Evolutionary conservation across 192 early-diverging fungal genomes (phyloP).

Genomic region (Backusella sp.): DNA sequence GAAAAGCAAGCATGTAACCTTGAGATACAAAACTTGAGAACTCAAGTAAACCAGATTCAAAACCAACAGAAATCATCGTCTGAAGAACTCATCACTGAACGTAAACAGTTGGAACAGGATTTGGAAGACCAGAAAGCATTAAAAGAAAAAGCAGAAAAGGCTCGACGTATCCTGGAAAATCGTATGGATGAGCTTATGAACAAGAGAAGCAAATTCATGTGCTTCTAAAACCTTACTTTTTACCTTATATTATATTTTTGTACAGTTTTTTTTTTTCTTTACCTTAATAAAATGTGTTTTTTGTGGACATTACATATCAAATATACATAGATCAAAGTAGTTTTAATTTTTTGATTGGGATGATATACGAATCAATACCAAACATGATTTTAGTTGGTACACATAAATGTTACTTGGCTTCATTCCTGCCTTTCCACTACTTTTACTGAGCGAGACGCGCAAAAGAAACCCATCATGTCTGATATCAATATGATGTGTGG

Average conservation of each 20-base stretch:
- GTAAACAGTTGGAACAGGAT: constrained; percentile 33
- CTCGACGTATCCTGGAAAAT: constrained; percentile 44
- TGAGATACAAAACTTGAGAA: constrained; percentile 40
- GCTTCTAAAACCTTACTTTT: constrained; percentile 41
- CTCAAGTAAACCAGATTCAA: constrained; percentile 37
- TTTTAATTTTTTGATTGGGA: background rate
- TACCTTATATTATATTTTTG: constrained; percentile 6
- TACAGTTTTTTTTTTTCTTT: constrained; percentile 3
- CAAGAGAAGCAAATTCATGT: constrained; percentile 57
- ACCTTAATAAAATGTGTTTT: background rate
- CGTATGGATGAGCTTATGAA: constrained; percentile 56
- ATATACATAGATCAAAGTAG: background rate
- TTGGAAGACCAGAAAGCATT: constrained; percentile 43
- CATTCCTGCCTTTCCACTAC: too few relatives aligned
- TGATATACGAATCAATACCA: background rate
- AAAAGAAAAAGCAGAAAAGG: constrained; percentile 53
- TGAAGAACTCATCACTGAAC: constrained; percentile 33
- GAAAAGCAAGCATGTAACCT: constrained; percentile 36
- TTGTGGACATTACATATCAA: background rate
- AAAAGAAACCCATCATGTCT: too few relatives aligned
- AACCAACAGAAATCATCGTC: constrained; percentile 26
- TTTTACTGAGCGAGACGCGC: too few relatives aligned
- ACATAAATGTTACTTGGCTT: too few relatives aligned
- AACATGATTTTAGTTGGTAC: too few relatives aligned
- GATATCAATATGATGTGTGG: too few relatives aligned